Evolutionary conservation across 495 filamentous ascomycete genomes (phyloP).

Genomic region (Penicillium salamii): DNA sequence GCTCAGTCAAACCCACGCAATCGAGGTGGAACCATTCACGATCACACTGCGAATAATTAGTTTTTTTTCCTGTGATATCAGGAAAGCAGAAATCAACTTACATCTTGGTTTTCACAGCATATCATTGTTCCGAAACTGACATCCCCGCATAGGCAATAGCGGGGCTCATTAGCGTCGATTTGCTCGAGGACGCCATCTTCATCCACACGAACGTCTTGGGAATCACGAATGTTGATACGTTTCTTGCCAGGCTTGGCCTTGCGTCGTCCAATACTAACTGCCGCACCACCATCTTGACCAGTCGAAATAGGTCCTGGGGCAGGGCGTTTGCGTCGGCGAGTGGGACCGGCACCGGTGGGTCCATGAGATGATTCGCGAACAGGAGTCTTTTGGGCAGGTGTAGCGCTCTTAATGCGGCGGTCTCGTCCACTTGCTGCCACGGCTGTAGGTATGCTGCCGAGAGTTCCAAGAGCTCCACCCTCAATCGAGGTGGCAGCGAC

Average conservation of each 20-base stretch:
- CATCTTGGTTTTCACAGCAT: slow-evolving; percentile 85
- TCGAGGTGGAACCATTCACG: slow-evolving; percentile 92
- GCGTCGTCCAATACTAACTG: slow-evolving; percentile 73
- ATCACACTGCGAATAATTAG: slow-evolving; percentile 52
- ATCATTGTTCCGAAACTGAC: slow-evolving; percentile 96
- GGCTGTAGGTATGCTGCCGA: slow-evolving; percentile 9
- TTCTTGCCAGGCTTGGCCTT: slow-evolving; percentile 69
- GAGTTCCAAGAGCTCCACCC: slow-evolving; percentile 10
- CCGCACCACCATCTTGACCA: slow-evolving; percentile 67
- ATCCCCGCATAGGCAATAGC: slow-evolving; percentile 87
- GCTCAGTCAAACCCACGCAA: slow-evolving; percentile 75
- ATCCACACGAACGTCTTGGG: slow-evolving; percentile 43
- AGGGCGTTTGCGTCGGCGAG: slow-evolving; percentile 62
- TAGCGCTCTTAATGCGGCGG: slow-evolving; percentile 45
- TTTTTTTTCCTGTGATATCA: slow-evolving; percentile 1
- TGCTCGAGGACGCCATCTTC: slow-evolving; percentile 57
- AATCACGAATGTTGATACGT: slow-evolving; percentile 40
- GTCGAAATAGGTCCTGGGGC: slow-evolving; percentile 72
- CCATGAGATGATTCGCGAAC: slow-evolving; percentile 49
- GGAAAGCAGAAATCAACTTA: slow-evolving; percentile 48
- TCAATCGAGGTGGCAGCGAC: slow-evolving; percentile 39
- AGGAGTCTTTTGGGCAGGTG: slow-evolving; percentile 50
- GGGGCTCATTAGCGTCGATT: slow-evolving; percentile 82
- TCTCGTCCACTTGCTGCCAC: slow-evolving; percentile 29
- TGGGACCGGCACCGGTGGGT: slow-evolving; percentile 44